phyloP scores from a whole-genome alignment of 345 rosid species.

The Rhodomyrtus tomentosa region DNA sequence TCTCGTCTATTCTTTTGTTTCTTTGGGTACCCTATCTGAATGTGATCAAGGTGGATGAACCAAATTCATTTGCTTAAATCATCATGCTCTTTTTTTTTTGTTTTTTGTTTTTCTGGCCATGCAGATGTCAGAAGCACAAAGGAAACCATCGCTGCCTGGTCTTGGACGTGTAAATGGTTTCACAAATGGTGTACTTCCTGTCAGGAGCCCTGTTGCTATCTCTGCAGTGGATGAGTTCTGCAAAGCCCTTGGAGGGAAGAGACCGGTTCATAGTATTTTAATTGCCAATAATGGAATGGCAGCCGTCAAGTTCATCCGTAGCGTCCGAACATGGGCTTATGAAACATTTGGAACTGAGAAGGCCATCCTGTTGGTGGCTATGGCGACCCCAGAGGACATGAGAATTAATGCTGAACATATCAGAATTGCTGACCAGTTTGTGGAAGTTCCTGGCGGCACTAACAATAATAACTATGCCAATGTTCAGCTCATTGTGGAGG shows the following conservation, averaged over 20 bases:
- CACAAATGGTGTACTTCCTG: constrained; percentile 35
- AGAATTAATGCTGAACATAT: constrained; percentile 98
- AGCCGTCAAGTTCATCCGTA: constrained; percentile 96
- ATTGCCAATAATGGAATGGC: constrained; percentile 99
- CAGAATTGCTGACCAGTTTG: constrained; percentile 98
- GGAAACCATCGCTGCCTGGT: constrained; percentile 32
- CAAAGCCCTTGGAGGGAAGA: constrained; percentile 71
- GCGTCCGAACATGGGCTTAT: constrained; percentile 95
- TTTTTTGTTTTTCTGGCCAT: neutral
- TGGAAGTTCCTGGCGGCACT: constrained; percentile 99
- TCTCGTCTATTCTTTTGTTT: neutral
- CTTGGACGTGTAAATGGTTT: constrained; percentile 43
- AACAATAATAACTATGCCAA: constrained; percentile 98
- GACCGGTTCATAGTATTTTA: constrained; percentile 82
- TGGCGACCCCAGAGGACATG: constrained; percentile 99
- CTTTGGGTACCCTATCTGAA: neutral
- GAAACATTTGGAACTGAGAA: constrained; percentile 96
- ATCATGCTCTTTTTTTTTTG: neutral
- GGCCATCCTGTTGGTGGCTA: constrained; percentile 91
- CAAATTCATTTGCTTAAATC: neutral
- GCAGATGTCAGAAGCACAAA: constrained; percentile 46
- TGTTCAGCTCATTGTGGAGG: constrained; percentile 99
- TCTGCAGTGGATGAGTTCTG: constrained; percentile 75
- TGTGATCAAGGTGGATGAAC: neutral
- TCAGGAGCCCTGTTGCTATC: constrained; percentile 44